A percentile compares a stretch with the other conserved stretches of the same genome.
Conservation (phyloP, 495 filamentous ascomycete species). For the Cladorrhinum samala region DNA sequence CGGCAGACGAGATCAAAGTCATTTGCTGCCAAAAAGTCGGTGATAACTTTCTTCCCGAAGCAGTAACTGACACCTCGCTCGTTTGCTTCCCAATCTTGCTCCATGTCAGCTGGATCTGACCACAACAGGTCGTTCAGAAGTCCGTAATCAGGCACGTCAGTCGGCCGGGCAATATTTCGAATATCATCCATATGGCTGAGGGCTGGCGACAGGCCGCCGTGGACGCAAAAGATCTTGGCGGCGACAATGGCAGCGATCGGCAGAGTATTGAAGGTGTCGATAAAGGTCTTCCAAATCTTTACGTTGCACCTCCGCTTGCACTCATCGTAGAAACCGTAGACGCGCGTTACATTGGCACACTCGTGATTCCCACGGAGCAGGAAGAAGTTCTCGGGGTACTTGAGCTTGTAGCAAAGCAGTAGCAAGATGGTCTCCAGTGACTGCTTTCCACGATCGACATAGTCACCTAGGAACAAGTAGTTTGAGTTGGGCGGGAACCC, state of each 20-base stretch:
- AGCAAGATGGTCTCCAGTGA: constrained; percentile 95
- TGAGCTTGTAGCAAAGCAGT: constrained; percentile 95
- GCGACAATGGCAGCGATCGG: constrained; percentile 96
- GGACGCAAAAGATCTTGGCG: constrained; percentile 98
- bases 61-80: constrained; percentile 97
- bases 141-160: constrained; percentile 96
- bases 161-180: constrained; percentile 88
- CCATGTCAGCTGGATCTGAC: constrained; percentile 98
- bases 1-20: constrained; percentile 97
- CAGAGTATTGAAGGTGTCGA: constrained; percentile 95
- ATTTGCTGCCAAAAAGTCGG: constrained; percentile 88
- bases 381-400: constrained; percentile 99
- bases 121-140: constrained; percentile 93
- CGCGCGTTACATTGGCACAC: constrained; percentile 95
- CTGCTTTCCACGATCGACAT: constrained; percentile 97
- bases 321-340: constrained; percentile 99
- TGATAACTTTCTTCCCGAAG: constrained; percentile 97
- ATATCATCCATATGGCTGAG: constrained; percentile 98
- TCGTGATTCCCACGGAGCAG: constrained; percentile 95
- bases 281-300: constrained; percentile 98
- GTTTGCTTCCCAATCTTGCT: constrained; percentile 95
- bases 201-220: constrained; percentile 89
- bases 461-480: constrained; percentile 94
- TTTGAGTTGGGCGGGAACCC: constrained; percentile 92
- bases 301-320: constrained; percentile 97